A percentile compares a stretch with the other conserved stretches of the same genome.
Conservation (phyloP, 1,284 basidiomycete genomes). For the Fomitopsis pinicola region DNA sequence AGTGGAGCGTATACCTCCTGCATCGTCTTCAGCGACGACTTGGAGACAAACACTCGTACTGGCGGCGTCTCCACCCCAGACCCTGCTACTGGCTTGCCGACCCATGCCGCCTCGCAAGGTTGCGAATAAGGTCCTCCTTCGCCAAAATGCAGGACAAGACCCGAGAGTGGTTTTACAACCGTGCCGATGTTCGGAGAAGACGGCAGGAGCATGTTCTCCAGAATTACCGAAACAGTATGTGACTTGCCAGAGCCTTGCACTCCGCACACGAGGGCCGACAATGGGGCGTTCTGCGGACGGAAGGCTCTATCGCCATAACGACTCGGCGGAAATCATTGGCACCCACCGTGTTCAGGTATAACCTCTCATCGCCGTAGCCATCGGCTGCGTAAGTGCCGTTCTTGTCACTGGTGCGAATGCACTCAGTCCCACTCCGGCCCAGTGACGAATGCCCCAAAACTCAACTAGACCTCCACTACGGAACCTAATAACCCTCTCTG, state of each 20-base stretch:
- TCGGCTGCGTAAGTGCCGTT: conserved; percentile 15
- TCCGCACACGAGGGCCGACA: conserved; percentile 31
- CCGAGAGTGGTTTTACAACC: conserved; percentile 49
- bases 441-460: conserved; percentile 1
- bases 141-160: conserved; percentile 64
- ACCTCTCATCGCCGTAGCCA: conserved; percentile 36
- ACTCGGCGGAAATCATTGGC: not conserved
- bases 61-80: conserved; percentile 38
- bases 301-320: not conserved
- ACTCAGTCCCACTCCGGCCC: not conserved
- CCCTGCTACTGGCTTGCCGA: conserved; percentile 34
- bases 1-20: conserved; percentile 25
- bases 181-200: conserved; percentile 43
- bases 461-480: conserved; percentile 22
- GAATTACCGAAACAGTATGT: conserved; percentile 59
- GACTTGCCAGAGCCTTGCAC: conserved; percentile 64
- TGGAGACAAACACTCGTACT: conserved; percentile 58
- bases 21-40: conserved; percentile 18
- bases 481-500: conserved; percentile 30
- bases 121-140: conserved; percentile 53
- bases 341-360: conserved; percentile 59
- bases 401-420: conserved; percentile 25
- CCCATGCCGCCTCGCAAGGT: conserved; percentile 66
- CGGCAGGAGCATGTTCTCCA: conserved; percentile 67
- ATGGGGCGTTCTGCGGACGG: conserved; percentile 29